A percentile compares a stretch with the other conserved stretches of the same genome.
These are phyloP conservation scores for barley (Hordeum vulgare) DNA, from an alignment of 176 grass and related monocot species.

Conservation along the genomic window DNA sequence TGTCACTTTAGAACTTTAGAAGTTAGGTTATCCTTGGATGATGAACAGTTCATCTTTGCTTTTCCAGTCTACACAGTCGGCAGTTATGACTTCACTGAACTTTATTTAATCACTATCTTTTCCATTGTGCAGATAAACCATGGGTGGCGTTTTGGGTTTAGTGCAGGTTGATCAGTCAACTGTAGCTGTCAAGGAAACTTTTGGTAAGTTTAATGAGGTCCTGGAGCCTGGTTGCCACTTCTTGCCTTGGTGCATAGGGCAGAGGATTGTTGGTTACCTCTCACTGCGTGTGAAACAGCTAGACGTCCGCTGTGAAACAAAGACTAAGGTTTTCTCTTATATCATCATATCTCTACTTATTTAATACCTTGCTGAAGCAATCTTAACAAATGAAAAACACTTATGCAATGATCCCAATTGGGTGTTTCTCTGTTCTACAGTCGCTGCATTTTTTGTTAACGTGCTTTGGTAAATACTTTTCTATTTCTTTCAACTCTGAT, in stretches of 20 bases:
- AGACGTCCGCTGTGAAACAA: constrained; percentile 73
- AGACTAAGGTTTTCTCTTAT: constrained; percentile 55
- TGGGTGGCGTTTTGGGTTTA: constrained; percentile 50
- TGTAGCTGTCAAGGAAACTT: constrained; percentile 67
- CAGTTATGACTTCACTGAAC: not conserved
- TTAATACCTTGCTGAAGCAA: not conserved
- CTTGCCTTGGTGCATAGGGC: constrained; percentile 76
- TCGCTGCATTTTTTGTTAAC: not conserved
- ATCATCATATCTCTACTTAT: not conserved
- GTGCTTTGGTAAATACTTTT: not conserved
- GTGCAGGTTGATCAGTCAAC: constrained; percentile 67
- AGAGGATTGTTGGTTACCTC: constrained; percentile 56
- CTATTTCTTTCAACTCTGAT: constrained; percentile 14
- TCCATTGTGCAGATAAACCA: constrained; percentile 33
- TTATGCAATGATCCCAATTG: not conserved
- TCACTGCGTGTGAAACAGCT: constrained; percentile 63
- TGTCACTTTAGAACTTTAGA: not conserved
- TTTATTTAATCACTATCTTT: not conserved
- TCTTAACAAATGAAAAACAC: not conserved
- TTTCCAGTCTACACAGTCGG: not conserved
- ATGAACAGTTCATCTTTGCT: constrained; percentile 7
- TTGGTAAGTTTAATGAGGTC: constrained; percentile 51
- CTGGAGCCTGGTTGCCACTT: constrained; percentile 78
- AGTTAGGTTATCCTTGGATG: not conserved
- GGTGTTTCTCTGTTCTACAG: not conserved